A percentile compares a stretch with the other conserved stretches of the same genome.
phyloP scores from a whole-genome alignment of 331 rosid species.

The Pyracantha coccinea region DNA sequence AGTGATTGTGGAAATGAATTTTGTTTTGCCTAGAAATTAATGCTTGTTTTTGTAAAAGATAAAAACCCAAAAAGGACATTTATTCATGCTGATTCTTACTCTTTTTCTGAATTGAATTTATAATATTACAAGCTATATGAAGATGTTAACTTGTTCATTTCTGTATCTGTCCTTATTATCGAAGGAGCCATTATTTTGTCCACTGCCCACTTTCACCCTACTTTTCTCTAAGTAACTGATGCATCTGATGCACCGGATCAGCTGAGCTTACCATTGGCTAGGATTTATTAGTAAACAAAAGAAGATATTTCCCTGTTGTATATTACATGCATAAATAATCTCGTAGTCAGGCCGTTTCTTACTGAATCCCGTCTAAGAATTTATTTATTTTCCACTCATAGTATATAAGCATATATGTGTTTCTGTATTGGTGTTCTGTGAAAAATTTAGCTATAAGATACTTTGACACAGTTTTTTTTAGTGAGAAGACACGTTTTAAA shows the following conservation, averaged over 20 bases:
- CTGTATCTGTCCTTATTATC: not conserved
- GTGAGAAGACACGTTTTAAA: not conserved
- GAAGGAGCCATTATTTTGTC: not conserved
- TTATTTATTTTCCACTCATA: not conserved
- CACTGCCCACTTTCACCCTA: not conserved
- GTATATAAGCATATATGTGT: not conserved
- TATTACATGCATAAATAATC: not conserved
- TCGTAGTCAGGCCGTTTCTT: not conserved
- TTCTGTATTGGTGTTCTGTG: not conserved
- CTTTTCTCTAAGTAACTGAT: not conserved
- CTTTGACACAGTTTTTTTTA: not conserved
- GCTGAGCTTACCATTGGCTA: not conserved
- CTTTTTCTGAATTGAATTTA: not conserved
- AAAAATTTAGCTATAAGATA: not conserved
- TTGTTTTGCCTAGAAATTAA: conserved; percentile 8
- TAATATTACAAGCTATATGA: not conserved
- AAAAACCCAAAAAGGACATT: not conserved
- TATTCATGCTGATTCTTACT: not conserved
- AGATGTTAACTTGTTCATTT: not conserved
- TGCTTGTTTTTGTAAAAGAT: not conserved
- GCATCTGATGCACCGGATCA: not conserved
- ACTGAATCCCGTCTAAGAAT: not conserved
- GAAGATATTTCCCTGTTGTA: not conserved
- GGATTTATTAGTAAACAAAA: not conserved
- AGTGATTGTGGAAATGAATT: not conserved